Conservation (phyloP, 2,329 filamentous ascomycete species). For the Aspergillus carbonarius region DNA sequence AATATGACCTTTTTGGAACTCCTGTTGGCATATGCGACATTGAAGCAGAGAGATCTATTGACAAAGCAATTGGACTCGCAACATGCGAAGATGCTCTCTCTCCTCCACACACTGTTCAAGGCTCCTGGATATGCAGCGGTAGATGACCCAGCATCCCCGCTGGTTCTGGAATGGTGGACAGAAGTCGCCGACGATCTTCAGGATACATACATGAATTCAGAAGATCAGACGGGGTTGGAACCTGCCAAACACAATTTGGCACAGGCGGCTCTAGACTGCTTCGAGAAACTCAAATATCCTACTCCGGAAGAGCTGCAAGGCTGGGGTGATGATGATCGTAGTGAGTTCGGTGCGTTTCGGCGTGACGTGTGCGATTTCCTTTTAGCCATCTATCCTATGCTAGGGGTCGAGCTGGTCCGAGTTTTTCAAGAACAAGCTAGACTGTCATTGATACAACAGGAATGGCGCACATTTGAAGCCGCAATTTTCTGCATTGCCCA, state of each 20-base stretch:
- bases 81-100: slow-evolving; percentile 34
- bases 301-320: slow-evolving; percentile 31
- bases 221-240: slow-evolving; percentile 27
- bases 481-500: slow-evolving; percentile 45
- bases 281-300: slow-evolving; percentile 44
- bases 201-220: slow-evolving; percentile 30
- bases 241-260: slow-evolving; percentile 40
- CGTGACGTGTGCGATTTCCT: slow-evolving; percentile 48
- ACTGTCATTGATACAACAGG: slow-evolving; percentile 30
- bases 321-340: slow-evolving; percentile 46
- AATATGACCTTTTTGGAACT: slow-evolving; percentile 43
- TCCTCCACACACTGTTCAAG: slow-evolving; percentile 41
- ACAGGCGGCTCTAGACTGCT: slow-evolving; percentile 42
- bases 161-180: slow-evolving; percentile 45
- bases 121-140: slow-evolving; percentile 42
- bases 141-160: slow-evolving; percentile 38
- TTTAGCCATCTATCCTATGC: slow-evolving; percentile 43
- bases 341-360: slow-evolving; percentile 45
- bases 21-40: slow-evolving; percentile 37
- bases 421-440: slow-evolving; percentile 42
- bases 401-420: slow-evolving; percentile 43
- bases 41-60: slow-evolving; percentile 33
- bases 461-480: slow-evolving; percentile 47
- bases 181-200: slow-evolving; percentile 41
- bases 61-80: slow-evolving; percentile 30